phyloP scores from a whole-genome alignment of 2,329 filamentous ascomycete species.

The Curvularia hawaiiensis region DNA sequence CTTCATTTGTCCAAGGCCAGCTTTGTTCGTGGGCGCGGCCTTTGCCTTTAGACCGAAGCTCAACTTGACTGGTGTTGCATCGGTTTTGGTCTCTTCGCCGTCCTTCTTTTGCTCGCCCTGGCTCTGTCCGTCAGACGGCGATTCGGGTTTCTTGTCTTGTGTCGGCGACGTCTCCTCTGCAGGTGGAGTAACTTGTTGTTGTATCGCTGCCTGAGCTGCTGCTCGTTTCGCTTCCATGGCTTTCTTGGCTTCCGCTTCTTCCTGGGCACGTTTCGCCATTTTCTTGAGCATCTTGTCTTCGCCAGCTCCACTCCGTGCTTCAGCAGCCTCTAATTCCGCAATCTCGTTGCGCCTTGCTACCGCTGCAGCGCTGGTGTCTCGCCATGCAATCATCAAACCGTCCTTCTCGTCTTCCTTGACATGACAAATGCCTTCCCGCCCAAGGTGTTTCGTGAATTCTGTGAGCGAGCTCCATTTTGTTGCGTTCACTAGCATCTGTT shows the following conservation, averaged over 20 bases:
- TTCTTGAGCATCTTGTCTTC: conserved; percentile 82
- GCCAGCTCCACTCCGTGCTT: conserved; percentile 87
- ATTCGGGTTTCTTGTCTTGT: conserved; percentile 48
- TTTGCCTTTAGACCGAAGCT: conserved; percentile 25
- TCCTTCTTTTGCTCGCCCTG: conserved; percentile 76
- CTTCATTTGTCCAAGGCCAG: conserved; percentile 41
- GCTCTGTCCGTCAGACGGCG: conserved; percentile 79
- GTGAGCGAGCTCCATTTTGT: conserved; percentile 88
- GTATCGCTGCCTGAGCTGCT: conserved; percentile 43
- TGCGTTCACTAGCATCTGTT: conserved; percentile 67
- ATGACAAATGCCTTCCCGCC: conserved; percentile 82
- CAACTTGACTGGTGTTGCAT: conserved; percentile 33
- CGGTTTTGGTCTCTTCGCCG: conserved; percentile 48
- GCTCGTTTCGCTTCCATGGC: conserved; percentile 51
- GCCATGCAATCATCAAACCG: conserved; percentile 84
- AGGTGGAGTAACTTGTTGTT: conserved; percentile 43
- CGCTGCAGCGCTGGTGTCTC: conserved; percentile 89
- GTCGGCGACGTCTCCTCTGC: conserved; percentile 34
- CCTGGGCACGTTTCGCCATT: conserved; percentile 79
- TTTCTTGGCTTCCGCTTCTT: conserved; percentile 53
- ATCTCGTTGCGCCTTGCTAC: conserved; percentile 80
- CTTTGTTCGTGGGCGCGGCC: conserved; percentile 30
- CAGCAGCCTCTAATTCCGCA: conserved; percentile 80
- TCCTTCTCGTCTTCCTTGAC: conserved; percentile 86
- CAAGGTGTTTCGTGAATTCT: conserved; percentile 87